Conservation (phyloP, 768 basidiomycete species). For the Lentinula sp. region DNA sequence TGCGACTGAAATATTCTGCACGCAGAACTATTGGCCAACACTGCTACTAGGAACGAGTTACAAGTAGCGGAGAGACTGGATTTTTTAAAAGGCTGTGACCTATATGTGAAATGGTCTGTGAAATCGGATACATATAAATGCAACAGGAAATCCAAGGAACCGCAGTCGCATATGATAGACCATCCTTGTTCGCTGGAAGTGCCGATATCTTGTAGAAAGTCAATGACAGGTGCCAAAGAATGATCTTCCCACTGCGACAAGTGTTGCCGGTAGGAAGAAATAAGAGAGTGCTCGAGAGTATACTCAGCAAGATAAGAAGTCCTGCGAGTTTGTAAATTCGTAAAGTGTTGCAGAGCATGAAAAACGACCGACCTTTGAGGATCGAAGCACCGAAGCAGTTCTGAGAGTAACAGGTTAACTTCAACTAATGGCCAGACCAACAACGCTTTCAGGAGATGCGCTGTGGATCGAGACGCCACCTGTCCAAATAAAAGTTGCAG, state of each 20-base stretch:
- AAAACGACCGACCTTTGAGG: background rate
- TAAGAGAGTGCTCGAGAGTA: background rate
- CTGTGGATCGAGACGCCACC: background rate
- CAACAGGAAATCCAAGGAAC: background rate
- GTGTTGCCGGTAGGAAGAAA: background rate
- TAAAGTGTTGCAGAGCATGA: no score
- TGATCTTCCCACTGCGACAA: background rate
- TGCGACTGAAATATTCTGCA: background rate
- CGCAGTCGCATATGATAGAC: background rate
- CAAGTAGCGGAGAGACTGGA: background rate
- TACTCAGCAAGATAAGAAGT: background rate
- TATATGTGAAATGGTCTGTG: background rate
- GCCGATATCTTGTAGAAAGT: background rate
- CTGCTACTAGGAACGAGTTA: background rate
- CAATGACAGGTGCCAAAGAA: background rate
- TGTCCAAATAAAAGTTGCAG: background rate
- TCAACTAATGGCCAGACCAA: background rate
- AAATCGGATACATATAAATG: constrained; percentile 3
- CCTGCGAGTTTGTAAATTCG: background rate
- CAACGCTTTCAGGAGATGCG: background rate
- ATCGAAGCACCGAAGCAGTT: background rate
- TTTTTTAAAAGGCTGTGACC: background rate
- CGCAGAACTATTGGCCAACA: background rate
- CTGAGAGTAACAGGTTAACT: background rate
- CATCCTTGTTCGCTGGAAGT: background rate